phyloP scores from a whole-genome alignment of 176 grass and related monocot genomes.

The Calamus simplicifolius region DNA sequence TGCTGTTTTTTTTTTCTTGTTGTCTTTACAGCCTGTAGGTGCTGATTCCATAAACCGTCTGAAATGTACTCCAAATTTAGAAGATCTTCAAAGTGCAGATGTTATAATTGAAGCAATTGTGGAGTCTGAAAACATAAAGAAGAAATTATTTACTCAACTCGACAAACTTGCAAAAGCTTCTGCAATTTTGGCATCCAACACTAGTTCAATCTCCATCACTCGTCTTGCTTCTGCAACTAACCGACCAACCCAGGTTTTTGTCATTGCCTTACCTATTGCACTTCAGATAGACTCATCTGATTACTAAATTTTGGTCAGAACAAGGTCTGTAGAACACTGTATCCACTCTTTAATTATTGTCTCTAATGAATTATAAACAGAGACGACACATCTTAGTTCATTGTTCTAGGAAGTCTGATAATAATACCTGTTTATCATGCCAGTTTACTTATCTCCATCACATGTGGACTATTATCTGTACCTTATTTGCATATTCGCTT shows the following conservation, averaged over 20 bases:
- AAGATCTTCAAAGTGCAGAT: constrained; percentile 50
- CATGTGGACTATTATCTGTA: no score
- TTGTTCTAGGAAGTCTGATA: no score
- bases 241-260: constrained; percentile 58
- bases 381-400: no score
- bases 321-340: no score
- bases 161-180: constrained; percentile 69
- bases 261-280: not conserved
- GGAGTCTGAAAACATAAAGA: constrained; percentile 74
- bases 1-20: not conserved
- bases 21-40: constrained; percentile 30
- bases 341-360: no score
- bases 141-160: constrained; percentile 69
- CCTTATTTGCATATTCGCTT: no score
- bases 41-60: constrained; percentile 51
- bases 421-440: no score
- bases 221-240: constrained; percentile 69
- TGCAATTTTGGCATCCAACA: constrained; percentile 80
- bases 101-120: constrained; percentile 85
- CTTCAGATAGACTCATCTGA: no score
- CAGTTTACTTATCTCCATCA: no score
- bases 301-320: no score
- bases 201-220: constrained; percentile 88
- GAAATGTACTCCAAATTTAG: constrained; percentile 51
- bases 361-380: no score